Evolutionary conservation across 306 rosid genomes (phyloP).

Genomic region (Medicago truncatula): MtrunA17r5.0-ANR NC_053048.1:36253501-36254000

Average conservation of each 20-base stretch:
- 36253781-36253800: constrained; percentile 35
- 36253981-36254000: constrained; percentile 25
- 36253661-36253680: constrained; percentile 26
- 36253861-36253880: constrained; percentile 24
- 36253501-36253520: background rate
- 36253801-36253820: constrained; percentile 30
- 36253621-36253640: background rate
- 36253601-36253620: background rate
- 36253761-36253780: constrained; percentile 38
- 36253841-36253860: constrained; percentile 10
- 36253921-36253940: constrained; percentile 16
- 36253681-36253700: constrained; percentile 12
- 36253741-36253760: constrained; percentile 25
- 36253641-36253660: background rate
- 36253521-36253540: background rate
- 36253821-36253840: constrained; percentile 34
- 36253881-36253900: constrained; percentile 42
- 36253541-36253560: background rate
- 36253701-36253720: constrained; percentile 4
- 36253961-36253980: constrained; percentile 39
- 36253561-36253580: background rate
- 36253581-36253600: background rate
- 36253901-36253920: constrained; percentile 39
- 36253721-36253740: constrained; percentile 20
- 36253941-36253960: constrained; percentile 9